Evolutionary conservation across 345 rosid species (phyloP).

Genomic region (Arabidopsis thaliana): TAIR10.1 NC_003070.9:10121501-10122000

Average conservation of each 20-base stretch:
- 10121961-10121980: constrained; percentile 38
- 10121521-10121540: too few relatives aligned
- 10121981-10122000: constrained; percentile 15
- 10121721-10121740: constrained; percentile 21
- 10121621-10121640: constrained; percentile 31
- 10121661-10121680: constrained; percentile 44
- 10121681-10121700: constrained; percentile 35
- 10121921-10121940: constrained; percentile 40
- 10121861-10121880: constrained; percentile 10
- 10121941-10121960: constrained; percentile 38
- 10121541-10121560: too few relatives aligned
- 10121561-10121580: neutral
- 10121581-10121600: constrained; percentile 29
- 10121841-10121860: constrained; percentile 40
- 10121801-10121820: constrained; percentile 43
- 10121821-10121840: constrained; percentile 33
- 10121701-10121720: constrained; percentile 28
- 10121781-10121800: neutral
- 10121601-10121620: constrained; percentile 32
- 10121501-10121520: too few relatives aligned
- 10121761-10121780: too few relatives aligned
- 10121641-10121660: constrained; percentile 32
- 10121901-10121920: constrained; percentile 35
- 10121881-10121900: constrained; percentile 23
- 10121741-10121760: neutral